Conservation (phyloP, 768 basidiomycete genomes). For the Neoboletus brunneissimus region DNA sequence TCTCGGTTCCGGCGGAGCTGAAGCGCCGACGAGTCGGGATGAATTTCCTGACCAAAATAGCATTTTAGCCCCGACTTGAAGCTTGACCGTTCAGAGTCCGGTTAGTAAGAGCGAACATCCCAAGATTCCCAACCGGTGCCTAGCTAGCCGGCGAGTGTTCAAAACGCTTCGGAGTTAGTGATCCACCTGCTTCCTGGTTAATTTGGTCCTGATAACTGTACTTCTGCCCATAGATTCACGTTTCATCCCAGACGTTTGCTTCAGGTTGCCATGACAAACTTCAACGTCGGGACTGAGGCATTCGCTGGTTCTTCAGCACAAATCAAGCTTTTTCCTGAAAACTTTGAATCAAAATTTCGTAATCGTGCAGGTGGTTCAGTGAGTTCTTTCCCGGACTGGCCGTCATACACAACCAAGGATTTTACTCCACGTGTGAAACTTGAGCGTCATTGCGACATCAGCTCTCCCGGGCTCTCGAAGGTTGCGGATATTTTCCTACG, state of each 20-base stretch:
- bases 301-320: background rate
- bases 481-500: constrained; percentile 5
- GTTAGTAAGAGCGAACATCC: background rate
- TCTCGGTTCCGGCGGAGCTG: background rate
- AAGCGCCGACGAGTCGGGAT: background rate
- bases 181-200: background rate
- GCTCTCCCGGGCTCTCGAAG: background rate
- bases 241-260: background rate
- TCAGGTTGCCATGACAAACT: background rate
- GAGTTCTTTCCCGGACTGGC: background rate
- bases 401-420: background rate
- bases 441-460: background rate
- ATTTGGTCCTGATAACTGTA: background rate
- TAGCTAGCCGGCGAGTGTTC: too few relatives aligned
- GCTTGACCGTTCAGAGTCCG: background rate
- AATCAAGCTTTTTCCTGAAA: background rate
- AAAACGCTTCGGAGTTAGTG: background rate
- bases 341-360: background rate
- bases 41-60: background rate
- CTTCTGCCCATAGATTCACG: background rate
- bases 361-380: background rate
- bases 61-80: too few relatives aligned
- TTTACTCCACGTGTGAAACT: constrained; percentile 1
- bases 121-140: too few relatives aligned
- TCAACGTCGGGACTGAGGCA: background rate